Percentiles rank a stretch among this genome's conserved stretches.
phyloP scores from a whole-genome alignment of 2,329 filamentous ascomycete genomes.

The Chaetomiaceae sp. region DNA sequence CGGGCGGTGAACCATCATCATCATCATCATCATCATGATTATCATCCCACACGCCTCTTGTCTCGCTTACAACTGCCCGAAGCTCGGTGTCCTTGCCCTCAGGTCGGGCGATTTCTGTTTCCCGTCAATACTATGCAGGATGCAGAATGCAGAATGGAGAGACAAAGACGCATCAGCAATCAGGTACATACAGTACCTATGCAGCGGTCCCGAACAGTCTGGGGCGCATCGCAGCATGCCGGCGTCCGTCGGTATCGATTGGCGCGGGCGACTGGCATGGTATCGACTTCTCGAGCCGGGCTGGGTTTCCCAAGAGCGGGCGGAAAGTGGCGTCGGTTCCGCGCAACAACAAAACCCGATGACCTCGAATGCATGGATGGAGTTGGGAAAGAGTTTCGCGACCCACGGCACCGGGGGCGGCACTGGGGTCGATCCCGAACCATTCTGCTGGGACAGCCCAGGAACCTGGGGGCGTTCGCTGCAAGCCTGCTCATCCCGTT shows the following conservation, averaged over 20 bases:
- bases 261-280: neutral
- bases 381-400: constrained; percentile 4
- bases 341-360: no score
- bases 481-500: constrained; percentile 14
- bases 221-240: no score
- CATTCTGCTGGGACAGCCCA: constrained; percentile 22
- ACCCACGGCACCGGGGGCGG: constrained; percentile 19
- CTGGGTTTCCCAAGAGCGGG: no score
- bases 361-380: neutral
- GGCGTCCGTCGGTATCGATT: neutral
- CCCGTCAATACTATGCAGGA: constrained; percentile 13
- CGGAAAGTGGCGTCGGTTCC: no score
- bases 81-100: neutral
- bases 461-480: constrained; percentile 7
- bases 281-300: neutral
- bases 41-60: no score
- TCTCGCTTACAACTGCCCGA: neutral
- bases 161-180: neutral
- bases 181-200: neutral
- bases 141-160: no score
- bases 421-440: constrained; percentile 25
- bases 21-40: no score
- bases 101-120: constrained; percentile 9
- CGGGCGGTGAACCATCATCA: no score
- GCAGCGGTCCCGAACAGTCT: constrained; percentile 1